These are phyloP conservation scores for Shiraia bambusicola DNA, from an alignment of 2,329 filamentous ascomycete species.

Conservation along the genomic window DNA sequence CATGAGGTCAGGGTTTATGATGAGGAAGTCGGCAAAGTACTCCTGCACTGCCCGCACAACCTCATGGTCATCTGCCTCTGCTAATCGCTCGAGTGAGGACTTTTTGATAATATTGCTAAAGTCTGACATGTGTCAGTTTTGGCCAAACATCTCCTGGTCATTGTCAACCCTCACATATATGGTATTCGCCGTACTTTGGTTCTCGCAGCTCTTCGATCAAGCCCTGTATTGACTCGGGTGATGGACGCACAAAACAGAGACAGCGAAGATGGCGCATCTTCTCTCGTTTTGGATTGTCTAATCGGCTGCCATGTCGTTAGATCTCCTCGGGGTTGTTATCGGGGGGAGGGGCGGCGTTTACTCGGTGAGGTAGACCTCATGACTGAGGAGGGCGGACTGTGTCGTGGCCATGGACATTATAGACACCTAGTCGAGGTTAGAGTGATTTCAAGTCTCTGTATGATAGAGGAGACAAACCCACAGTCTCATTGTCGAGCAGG, in stretches of 20 bases:
- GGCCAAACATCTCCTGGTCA: neutral
- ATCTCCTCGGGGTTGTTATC: slow-evolving; percentile 5
- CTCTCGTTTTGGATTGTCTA: slow-evolving; percentile 86
- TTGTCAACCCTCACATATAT: slow-evolving; percentile 63
- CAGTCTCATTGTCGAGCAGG: slow-evolving; percentile 87
- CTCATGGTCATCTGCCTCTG: slow-evolving; percentile 96
- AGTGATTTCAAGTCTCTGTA: neutral
- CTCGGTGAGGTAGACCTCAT: slow-evolving; percentile 98
- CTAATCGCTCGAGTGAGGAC: slow-evolving; percentile 87
- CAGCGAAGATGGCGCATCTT: slow-evolving; percentile 98
- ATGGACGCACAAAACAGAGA: slow-evolving; percentile 88
- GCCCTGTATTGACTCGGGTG: slow-evolving; percentile 86
- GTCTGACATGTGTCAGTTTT: slow-evolving; percentile 51
- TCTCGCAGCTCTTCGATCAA: slow-evolving; percentile 94
- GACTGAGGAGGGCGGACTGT: slow-evolving; percentile 89
- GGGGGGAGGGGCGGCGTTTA: slow-evolving; percentile 32
- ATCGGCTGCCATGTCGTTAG: slow-evolving; percentile 54
- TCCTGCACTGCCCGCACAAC: slow-evolving; percentile 93
- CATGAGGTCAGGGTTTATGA: slow-evolving; percentile 92
- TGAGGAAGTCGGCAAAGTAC: slow-evolving; percentile 93
- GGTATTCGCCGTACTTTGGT: slow-evolving; percentile 96
- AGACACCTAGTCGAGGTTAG: slow-evolving; percentile 59
- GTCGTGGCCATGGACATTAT: slow-evolving; percentile 95
- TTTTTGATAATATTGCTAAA: slow-evolving; percentile 98
- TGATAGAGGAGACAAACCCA: slow-evolving; percentile 53